Conservation (phyloP, 441 rosid species). For the Viola pubescens region DNA sequence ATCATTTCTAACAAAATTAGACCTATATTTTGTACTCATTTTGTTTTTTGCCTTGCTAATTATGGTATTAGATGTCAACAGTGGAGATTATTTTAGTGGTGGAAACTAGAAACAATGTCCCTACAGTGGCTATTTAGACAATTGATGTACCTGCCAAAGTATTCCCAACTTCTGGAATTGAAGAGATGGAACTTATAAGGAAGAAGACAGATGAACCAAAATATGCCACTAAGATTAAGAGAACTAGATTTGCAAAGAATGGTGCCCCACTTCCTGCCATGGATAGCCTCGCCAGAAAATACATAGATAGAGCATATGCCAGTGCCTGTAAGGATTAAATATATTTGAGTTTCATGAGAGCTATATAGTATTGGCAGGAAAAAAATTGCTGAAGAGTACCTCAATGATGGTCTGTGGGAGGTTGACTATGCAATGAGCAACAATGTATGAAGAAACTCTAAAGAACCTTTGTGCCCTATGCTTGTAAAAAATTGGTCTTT, state of each 20-base stretch:
- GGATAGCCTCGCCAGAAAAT: slow-evolving; percentile 24
- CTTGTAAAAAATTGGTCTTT: slow-evolving; percentile 26
- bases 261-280: slow-evolving; percentile 19
- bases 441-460: slow-evolving; percentile 24
- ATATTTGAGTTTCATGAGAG: slow-evolving; percentile 7
- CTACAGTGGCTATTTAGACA: not conserved
- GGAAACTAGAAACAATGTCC: not conserved
- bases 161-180: slow-evolving; percentile 35
- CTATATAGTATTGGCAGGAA: not conserved
- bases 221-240: slow-evolving; percentile 21
- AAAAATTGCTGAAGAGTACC: slow-evolving; percentile 11
- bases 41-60: too few species aligned
- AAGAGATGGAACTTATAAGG: slow-evolving; percentile 25
- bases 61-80: not conserved
- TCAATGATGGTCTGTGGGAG: slow-evolving; percentile 29
- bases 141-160: slow-evolving; percentile 26
- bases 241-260: slow-evolving; percentile 16
- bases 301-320: slow-evolving; percentile 19
- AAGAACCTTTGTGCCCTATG: slow-evolving; percentile 25
- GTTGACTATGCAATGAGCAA: slow-evolving; percentile 27
- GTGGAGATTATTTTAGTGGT: not conserved
- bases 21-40: too few species aligned
- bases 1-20: too few species aligned
- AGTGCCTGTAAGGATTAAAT: slow-evolving; percentile 22
- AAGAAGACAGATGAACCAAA: slow-evolving; percentile 25